These are phyloP conservation scores for Cinnamomum micranthum DNA, from an alignment of 164 flowering plant species.

Conservation along the genomic window DNA sequence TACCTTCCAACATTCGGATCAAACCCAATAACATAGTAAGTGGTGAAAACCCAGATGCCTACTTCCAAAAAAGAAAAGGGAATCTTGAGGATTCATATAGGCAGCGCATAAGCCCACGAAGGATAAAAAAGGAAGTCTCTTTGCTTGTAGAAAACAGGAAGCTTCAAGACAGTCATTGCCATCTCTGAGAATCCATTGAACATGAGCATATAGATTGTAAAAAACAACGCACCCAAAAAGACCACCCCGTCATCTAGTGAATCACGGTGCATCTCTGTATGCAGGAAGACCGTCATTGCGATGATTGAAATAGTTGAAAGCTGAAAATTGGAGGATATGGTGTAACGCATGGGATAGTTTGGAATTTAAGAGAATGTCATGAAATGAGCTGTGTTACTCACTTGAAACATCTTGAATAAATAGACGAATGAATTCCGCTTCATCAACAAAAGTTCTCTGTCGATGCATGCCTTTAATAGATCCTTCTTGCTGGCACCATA, in stretches of 20 bases:
- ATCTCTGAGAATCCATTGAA: constrained; percentile 54
- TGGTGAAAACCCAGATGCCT: constrained; percentile 43
- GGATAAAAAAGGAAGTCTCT: constrained; percentile 75
- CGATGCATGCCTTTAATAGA: constrained; percentile 44
- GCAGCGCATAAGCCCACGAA: constrained; percentile 75
- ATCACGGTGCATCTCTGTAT: constrained; percentile 38
- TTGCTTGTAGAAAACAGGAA: constrained; percentile 85
- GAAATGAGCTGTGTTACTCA: constrained; percentile 12
- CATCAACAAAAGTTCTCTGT: constrained; percentile 61
- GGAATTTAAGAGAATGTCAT: neutral
- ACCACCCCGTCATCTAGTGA: constrained; percentile 33
- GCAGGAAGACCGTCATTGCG: constrained; percentile 44
- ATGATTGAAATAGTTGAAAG: constrained; percentile 31
- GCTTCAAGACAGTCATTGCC: constrained; percentile 43
- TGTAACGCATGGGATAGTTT: neutral
- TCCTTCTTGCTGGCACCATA: constrained; percentile 57
- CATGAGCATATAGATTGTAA: constrained; percentile 31
- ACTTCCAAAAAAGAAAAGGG: constrained; percentile 54
- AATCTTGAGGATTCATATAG: constrained; percentile 62
- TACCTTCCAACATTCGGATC: constrained; percentile 52
- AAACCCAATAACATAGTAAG: constrained; percentile 54
- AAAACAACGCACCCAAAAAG: constrained; percentile 46
- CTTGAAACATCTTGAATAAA: constrained; percentile 49
- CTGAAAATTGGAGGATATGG: constrained; percentile 20
- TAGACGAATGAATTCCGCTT: constrained; percentile 62